Evolutionary conservation across 1,284 basidiomycete species (phyloP), one percentile per base, ranked within the genome.

Genomic region (Fistulinella cinereoalba): DNA sequence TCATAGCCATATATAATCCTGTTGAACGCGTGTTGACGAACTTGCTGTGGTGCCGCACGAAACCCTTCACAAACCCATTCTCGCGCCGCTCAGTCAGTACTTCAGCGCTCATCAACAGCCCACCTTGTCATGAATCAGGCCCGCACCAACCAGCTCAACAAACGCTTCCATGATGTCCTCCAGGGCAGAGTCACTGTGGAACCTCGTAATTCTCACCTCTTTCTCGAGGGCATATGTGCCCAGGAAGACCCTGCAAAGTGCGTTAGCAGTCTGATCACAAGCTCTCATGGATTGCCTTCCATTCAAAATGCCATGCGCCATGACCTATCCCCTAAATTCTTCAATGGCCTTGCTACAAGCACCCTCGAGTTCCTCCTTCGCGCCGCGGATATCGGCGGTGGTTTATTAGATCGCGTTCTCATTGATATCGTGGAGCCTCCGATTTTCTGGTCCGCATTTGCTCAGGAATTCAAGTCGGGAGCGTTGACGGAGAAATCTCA

Each of bases 381-480:
- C 57, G 16, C 57, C 74, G n/a, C 61, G 60, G 31, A 60, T 49
- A 66, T 83, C 45, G 71, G 69, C 15, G 70, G 69, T 19, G 81
- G 80, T 0, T 34, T 63, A 1, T 69, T 75, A 33, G 61, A 83
- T 5, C 50, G 63, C 15, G 46, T 66, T 9, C 44, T 84, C 10
- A 22, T 59, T 15, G 56, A 56, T 2, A 74, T 84, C 3, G 72
- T 76, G 1, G 72, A 80, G 0, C 80, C 81, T 1, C 73, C 80
- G 0, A 68, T 81, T 13, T 83, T 83, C 52, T 82, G 78, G 78
- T 54, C 58, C 9, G 49, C 64, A 6, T 75, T 80, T 50, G 49
- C 54, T 0, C 49, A 61, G 12, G 72, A 70, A 3, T 79, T 80
- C 39, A 54, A 61, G 31, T 49, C 48, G 1, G 67, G 67, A 2